Base-by-base conservation (phyloP, 2,329 filamentous ascomycete genomes). In the Sclerotiophoma versabilis region DNA sequence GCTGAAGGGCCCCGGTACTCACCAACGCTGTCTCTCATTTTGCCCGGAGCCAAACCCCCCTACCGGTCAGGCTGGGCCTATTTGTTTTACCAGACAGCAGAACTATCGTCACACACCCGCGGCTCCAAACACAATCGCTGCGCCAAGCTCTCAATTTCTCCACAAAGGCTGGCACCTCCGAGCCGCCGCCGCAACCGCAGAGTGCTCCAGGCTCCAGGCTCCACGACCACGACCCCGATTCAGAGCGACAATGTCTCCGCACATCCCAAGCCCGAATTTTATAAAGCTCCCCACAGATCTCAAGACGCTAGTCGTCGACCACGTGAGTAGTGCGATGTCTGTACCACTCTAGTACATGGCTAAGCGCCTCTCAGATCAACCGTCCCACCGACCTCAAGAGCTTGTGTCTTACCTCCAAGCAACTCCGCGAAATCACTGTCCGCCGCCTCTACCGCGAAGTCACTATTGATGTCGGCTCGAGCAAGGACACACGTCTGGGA, bases 341-440 rank as follows among this genome's bases (percentile, higher is more conserved):
- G 27, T 42, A 33, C 30, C 9, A 41, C 41, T 11, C 19, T 12
- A 19, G 33, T 37, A 27, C 32, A 17, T 25, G 33, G 39, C 57
- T 58, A 15, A 54, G 8, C 26, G 33, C 25, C 10, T 8, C 22
- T 4, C 49, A 80, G 76, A 70, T 81, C 48, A 74, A 64, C 41
- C 77, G 79, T 14, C 79, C 79, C 4, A 77, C 76, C 53, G 78
- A 81, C 57, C 76, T 81, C 62, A 77, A 77, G 56, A 78, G 73
- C 49, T 65, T 81, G 37, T 81, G 79, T 57, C 76, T 81, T 30
- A 74, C 76, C 6, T 79, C 74, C 68, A 79, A 78, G 52, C 74
- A 79, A 51, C 69, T 81, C 17, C 78, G 80, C 65, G 68, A 78
- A 26, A 75, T 81, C 62, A 73, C 78, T 41, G 77, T 76, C 37